Base-by-base conservation (phyloP, 495 filamentous ascomycete species). In the Copromyces sp. region DNA sequence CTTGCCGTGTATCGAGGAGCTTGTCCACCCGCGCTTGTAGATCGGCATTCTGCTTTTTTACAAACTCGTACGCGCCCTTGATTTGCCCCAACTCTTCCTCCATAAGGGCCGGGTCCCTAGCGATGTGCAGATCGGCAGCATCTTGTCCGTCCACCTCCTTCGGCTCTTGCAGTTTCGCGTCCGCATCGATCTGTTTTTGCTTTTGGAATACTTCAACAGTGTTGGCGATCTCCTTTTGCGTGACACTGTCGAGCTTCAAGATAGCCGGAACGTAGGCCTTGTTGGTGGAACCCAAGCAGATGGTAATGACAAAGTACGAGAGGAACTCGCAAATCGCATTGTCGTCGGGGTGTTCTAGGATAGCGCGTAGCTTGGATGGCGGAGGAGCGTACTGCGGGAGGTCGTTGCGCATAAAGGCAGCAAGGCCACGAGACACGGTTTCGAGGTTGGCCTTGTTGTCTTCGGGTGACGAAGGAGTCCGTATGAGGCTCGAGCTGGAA, bases 401-500 rank as follows among this genome's bases (percentile, higher is more conserved):
- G 61, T 82, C 78, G 44, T 73, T 75, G 39, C 80, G 84, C 72
- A 94, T 89, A 78, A 92, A 94, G 71, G 84, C 87, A 65, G 88
- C 84, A 4, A 94, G 81, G 32, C 87, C 84, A 72, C 89, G 89
- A 80, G 90, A 88, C 73, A 94, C 85, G 70, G 89, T 87, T 81
- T 93, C 92, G 69, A 94, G 78, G 77, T 88, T 89, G 78, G 86
- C 85, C 79, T 85, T 86, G 77, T 86, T 88, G 74, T 76, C 85
- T 79, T 85, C 74, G 83, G 84, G 74, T 77, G 87, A 78, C 85
- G 86, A 61, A 83, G 90, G 73, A 74, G 85, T 86, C 73, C 87
- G 87, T 42, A 87, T 82, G 78, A 95, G 93, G 79, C 90, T 90
- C 9, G 88, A 83, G 32, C 87, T 86, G 80, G 94, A 91, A 71